phyloP scores from a whole-genome alignment of 352 stramenopile genomes.

The Phytophthora pinifolia region DNA sequence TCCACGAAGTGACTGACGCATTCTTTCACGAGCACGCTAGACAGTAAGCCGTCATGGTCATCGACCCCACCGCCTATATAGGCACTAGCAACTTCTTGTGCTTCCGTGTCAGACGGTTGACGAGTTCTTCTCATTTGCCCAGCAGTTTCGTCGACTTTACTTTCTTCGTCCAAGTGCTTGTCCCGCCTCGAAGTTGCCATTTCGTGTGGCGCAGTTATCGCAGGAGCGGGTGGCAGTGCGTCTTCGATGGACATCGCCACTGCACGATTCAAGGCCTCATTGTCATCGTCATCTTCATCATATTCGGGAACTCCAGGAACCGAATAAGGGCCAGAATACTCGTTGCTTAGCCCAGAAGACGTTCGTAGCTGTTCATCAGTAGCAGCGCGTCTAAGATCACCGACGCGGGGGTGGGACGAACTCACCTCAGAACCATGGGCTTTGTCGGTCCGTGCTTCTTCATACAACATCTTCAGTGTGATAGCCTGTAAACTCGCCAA shows the following conservation, averaged over 20 bases:
- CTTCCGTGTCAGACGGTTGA: slow-evolving; percentile 62
- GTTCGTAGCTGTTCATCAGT: background rate
- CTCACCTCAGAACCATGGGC: slow-evolving; percentile 23
- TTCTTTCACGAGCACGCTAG: slow-evolving; percentile 79
- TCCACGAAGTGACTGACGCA: slow-evolving; percentile 86
- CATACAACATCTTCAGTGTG: slow-evolving; percentile 51
- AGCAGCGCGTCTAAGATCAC: slow-evolving; percentile 3
- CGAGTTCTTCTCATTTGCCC: slow-evolving; percentile 20
- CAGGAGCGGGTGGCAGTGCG: slow-evolving; percentile 5
- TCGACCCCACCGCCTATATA: slow-evolving; percentile 49
- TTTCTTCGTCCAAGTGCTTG: slow-evolving; percentile 33
- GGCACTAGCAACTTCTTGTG: slow-evolving; percentile 55
- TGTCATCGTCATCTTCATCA: slow-evolving; percentile 21
- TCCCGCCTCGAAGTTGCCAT: background rate
- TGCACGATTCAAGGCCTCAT: slow-evolving; percentile 37
- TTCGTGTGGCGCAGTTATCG: background rate
- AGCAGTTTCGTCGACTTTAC: slow-evolving; percentile 30
- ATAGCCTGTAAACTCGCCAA: slow-evolving; percentile 54
- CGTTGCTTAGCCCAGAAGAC: background rate
- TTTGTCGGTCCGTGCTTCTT: slow-evolving; percentile 50
- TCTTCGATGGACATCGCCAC: slow-evolving; percentile 53
- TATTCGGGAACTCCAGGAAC: slow-evolving; percentile 10
- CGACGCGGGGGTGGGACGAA: background rate
- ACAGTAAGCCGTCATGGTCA: slow-evolving; percentile 64
- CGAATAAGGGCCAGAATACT: background rate